Evolutionary conservation across 1,284 basidiomycete species (phyloP).

Genomic region (Exobasidium rhododendri): DNA sequence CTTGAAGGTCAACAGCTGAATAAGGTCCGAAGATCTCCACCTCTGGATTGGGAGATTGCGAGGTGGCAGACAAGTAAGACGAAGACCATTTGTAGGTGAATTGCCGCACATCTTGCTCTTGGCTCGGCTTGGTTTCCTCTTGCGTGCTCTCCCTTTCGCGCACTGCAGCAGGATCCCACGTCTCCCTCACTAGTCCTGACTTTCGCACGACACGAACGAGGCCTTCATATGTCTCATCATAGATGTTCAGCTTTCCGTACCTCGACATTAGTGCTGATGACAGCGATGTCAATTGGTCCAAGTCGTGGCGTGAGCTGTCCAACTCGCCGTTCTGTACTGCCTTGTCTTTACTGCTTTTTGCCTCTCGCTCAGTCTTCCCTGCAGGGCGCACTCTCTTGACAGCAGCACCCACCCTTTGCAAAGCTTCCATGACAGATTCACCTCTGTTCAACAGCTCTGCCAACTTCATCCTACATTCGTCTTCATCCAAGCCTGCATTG

Average conservation of each 20-base stretch:
- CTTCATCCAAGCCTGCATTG: constrained; percentile 67
- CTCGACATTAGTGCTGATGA: constrained; percentile 44
- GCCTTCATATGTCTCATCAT: constrained; percentile 47
- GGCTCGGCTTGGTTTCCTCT: background rate
- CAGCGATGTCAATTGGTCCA: constrained; percentile 44
- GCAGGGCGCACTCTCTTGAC: constrained; percentile 57
- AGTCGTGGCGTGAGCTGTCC: constrained; percentile 19
- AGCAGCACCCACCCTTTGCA: constrained; percentile 73
- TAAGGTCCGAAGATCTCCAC: constrained; percentile 46
- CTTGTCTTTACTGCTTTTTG: constrained; percentile 55
- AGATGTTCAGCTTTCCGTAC: constrained; percentile 46
- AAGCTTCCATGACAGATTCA: constrained; percentile 82
- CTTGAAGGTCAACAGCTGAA: constrained; percentile 24
- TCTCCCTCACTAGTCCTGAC: constrained; percentile 39
- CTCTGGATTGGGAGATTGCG: constrained; percentile 30
- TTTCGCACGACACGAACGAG: constrained; percentile 41
- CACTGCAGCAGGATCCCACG: constrained; percentile 44
- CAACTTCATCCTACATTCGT: constrained; percentile 55
- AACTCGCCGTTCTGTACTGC: constrained; percentile 3
- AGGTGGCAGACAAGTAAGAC: constrained; percentile 36
- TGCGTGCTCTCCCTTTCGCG: background rate
- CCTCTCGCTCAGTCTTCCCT: constrained; percentile 63
- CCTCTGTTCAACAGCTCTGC: constrained; percentile 75
- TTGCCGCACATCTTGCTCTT: background rate
- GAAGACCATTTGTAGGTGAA: constrained; percentile 52